Conservation (phyloP, 495 filamentous ascomycete species). For the Trichoderma gamsii region DNA sequence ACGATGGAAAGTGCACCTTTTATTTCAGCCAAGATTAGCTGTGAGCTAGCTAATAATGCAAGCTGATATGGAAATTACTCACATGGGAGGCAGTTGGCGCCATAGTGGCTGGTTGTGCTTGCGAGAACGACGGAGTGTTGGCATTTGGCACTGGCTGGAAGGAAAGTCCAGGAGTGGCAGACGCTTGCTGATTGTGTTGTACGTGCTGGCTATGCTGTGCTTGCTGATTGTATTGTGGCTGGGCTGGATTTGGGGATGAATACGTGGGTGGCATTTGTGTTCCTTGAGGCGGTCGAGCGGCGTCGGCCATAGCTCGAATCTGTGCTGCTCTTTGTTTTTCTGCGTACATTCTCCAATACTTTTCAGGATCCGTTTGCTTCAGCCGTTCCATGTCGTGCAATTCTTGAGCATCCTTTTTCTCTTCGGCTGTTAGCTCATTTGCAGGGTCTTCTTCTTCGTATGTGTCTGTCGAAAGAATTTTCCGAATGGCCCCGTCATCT, state of each 20-base stretch:
- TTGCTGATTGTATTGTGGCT: neutral
- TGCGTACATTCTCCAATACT: constrained; percentile 21
- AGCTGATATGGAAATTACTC: neutral
- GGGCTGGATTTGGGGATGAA: neutral
- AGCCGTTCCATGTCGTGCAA: constrained; percentile 27
- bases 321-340: neutral
- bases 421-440: constrained; percentile 31
- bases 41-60: neutral
- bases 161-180: neutral
- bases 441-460: constrained; percentile 42
- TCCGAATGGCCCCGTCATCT: constrained; percentile 24
- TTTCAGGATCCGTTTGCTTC: constrained; percentile 24
- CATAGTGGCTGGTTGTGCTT: neutral
- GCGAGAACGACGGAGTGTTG: neutral
- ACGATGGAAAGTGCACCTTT: neutral
- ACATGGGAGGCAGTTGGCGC: neutral
- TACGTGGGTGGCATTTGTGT: neutral
- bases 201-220: no score
- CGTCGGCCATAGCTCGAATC: neutral
- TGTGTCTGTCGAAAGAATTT: constrained; percentile 36
- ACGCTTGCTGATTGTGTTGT: no score
- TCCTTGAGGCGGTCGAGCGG: no score
- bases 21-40: neutral
- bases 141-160: neutral
- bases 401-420: constrained; percentile 26